Percentiles rank a stretch among this genome's conserved stretches.
phyloP scores from a whole-genome alignment of 345 rosid genomes.

The Bretschneidera sinensis region DNA sequence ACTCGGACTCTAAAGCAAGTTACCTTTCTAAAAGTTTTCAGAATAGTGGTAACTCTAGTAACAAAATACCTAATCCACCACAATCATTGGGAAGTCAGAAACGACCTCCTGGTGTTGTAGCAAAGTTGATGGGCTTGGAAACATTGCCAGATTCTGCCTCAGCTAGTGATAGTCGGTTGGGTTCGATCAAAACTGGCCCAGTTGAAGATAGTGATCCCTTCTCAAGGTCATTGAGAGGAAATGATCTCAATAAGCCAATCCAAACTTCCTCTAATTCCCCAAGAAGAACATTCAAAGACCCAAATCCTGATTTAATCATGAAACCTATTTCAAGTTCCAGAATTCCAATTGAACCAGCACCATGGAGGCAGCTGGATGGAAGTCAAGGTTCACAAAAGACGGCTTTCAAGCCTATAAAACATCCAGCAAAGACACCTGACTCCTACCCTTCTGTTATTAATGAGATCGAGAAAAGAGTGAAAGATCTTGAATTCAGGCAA shows the following conservation, averaged over 20 bases:
- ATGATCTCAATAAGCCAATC: slow-evolving; percentile 38
- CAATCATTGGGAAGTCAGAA: slow-evolving; percentile 38
- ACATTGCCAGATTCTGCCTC: slow-evolving; percentile 62
- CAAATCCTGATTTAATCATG: slow-evolving; percentile 65
- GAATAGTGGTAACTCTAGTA: slow-evolving; percentile 29
- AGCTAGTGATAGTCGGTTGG: slow-evolving; percentile 29
- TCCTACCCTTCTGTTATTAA: slow-evolving; percentile 61
- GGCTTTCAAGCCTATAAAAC: slow-evolving; percentile 38
- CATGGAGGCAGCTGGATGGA: slow-evolving; percentile 75
- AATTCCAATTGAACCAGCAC: slow-evolving; percentile 88
- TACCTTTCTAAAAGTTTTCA: slow-evolving; percentile 30
- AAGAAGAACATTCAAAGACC: slow-evolving; percentile 55
- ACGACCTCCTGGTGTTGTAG: slow-evolving; percentile 77
- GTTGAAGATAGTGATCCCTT: slow-evolving; percentile 39
- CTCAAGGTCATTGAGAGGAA: slow-evolving; percentile 40
- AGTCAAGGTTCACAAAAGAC: slow-evolving; percentile 45
- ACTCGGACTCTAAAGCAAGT: slow-evolving; percentile 31
- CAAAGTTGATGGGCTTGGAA: slow-evolving; percentile 95
- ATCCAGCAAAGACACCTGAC: slow-evolving; percentile 29
- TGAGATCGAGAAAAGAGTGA: slow-evolving; percentile 70
- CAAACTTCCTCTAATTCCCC: slow-evolving; percentile 42
- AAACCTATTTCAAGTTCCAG: slow-evolving; percentile 59
- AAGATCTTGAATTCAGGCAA: slow-evolving; percentile 75
- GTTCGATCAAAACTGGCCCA: slow-evolving; percentile 24
- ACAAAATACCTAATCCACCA: slow-evolving; percentile 19